Percentiles rank a stretch among this genome's conserved stretches.
Conservation (phyloP, 2,329 filamentous ascomycete genomes). For the Coniella lustricola region DNA sequence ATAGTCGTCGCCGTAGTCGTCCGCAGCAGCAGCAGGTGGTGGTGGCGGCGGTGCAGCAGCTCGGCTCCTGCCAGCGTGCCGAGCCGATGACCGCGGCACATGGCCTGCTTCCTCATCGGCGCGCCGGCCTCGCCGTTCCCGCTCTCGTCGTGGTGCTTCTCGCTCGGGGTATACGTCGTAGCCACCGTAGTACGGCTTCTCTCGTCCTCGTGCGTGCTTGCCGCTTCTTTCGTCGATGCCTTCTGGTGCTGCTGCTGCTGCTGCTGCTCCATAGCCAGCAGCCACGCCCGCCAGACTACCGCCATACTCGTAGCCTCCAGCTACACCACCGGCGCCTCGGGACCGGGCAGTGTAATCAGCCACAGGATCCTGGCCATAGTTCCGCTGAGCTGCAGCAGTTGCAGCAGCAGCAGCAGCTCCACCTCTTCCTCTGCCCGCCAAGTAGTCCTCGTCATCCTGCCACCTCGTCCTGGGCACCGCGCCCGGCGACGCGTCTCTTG, state of each 20-base stretch:
- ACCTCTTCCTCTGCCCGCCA: too few species aligned
- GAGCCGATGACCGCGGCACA: background rate
- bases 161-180: background rate
- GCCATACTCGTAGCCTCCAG: background rate
- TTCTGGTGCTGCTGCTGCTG: background rate
- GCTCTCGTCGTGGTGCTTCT: conserved; percentile 6
- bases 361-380: conserved; percentile 8
- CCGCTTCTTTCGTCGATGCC: conserved; percentile 2
- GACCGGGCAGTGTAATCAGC: background rate
- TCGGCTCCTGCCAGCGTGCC: too few species aligned
- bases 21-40: background rate
- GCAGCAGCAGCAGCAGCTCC: background rate
- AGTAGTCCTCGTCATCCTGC: conserved; percentile 5
- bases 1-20: conserved; percentile 8
- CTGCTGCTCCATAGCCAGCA: background rate
- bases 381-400: conserved; percentile 3
- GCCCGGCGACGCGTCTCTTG: conserved; percentile 2
- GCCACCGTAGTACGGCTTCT: conserved; percentile 9
- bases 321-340: background rate
- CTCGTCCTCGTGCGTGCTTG: conserved; percentile 5
- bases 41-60: background rate
- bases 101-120: conserved; percentile 1
- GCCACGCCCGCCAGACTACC: conserved; percentile 1
- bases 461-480: conserved; percentile 4
- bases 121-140: background rate